Evolutionary conservation across 2,329 filamentous ascomycete genomes (phyloP), one percentile per base, ranked within the genome.

Genomic region (Fragosphaeria purpurea): DNA sequence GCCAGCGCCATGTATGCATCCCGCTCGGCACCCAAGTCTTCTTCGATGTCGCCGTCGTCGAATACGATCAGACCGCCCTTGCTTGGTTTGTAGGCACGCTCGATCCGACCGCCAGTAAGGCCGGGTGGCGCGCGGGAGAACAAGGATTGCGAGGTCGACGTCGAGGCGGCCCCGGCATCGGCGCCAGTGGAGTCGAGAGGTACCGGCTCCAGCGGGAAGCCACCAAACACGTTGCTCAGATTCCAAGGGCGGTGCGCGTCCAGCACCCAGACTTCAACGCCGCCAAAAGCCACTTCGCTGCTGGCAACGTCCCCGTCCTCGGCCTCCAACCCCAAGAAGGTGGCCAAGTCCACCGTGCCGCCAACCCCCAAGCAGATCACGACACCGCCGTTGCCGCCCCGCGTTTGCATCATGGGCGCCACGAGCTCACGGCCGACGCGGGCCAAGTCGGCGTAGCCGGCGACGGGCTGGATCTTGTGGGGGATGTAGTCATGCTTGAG

Each of bases 401-500:
- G 78, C 34, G 81, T 82, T 62, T 86, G 83, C 74, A 88, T 90
- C 87, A 96, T 89, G 9, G 89, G 89, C 50, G 75, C 76, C 41
- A 96, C 85, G 43, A 94, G 75, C 57, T 90, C 82, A 61, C 80
- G 78, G 44, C 90, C 90, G 30, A 85, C 85, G 59, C 81, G 83
- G 62, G 87, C 78, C 44, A 98, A 79, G 65, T 97, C 93, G 57
- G 81, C 83, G 80, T 96, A 97, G 50, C 93, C 93, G 22, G 88
- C 82, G 50, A 98, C 85, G 1, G 93, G 93, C 62, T 96, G 88
- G 62, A 97, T 95, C 69, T 96, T 97, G 72, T 97, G 91, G 11
- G 86, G 87, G 59, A 98, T 95, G 64, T 95, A 97, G 73, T 98
- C 93, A 74, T 91, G 86, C 70, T 95, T 96, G 54, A 98, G 76